Percentiles rank a stretch among this genome's conserved stretches.
Conservation (phyloP, 352 stramenopile genomes). For the Phytopythium mirpurense region DNA sequence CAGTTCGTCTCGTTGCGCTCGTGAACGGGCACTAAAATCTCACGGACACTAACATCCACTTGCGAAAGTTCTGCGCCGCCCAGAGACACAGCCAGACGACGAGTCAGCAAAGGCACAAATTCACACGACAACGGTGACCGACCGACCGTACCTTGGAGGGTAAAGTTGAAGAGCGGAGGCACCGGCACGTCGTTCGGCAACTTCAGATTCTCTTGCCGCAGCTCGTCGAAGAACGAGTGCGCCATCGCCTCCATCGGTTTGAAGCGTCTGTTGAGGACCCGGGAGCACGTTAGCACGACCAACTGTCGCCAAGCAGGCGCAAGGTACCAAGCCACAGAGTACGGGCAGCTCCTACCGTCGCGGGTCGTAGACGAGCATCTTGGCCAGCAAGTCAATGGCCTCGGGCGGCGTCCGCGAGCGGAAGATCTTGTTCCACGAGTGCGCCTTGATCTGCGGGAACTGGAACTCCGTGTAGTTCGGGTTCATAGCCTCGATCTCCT, state of each 20-base stretch:
- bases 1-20: slow-evolving; percentile 72
- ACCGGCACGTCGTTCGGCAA: slow-evolving; percentile 85
- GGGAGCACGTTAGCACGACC: neutral
- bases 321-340: neutral
- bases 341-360: slow-evolving; percentile 87
- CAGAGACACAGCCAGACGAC: too few relatives aligned
- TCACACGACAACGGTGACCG: too few relatives aligned
- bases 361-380: slow-evolving; percentile 98
- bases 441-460: slow-evolving; percentile 99
- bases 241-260: slow-evolving; percentile 84
- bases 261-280: slow-evolving; percentile 28
- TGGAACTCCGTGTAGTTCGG: slow-evolving; percentile 99
- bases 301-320: neutral
- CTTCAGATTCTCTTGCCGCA: slow-evolving; percentile 78
- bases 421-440: slow-evolving; percentile 98
- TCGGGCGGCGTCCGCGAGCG: slow-evolving; percentile 93
- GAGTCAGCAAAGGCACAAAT: too few relatives aligned
- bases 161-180: slow-evolving; percentile 94
- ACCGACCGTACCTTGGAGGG: slow-evolving; percentile 58
- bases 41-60: slow-evolving; percentile 59
- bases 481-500: slow-evolving; percentile 99
- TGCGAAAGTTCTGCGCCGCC: slow-evolving; percentile 76
- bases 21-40: slow-evolving; percentile 74
- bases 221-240: slow-evolving; percentile 98
- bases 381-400: slow-evolving; percentile 96